These are phyloP conservation scores for Psilocybe sp. DNA, from an alignment of 768 basidiomycete genomes.

Conservation along the genomic window DNA sequence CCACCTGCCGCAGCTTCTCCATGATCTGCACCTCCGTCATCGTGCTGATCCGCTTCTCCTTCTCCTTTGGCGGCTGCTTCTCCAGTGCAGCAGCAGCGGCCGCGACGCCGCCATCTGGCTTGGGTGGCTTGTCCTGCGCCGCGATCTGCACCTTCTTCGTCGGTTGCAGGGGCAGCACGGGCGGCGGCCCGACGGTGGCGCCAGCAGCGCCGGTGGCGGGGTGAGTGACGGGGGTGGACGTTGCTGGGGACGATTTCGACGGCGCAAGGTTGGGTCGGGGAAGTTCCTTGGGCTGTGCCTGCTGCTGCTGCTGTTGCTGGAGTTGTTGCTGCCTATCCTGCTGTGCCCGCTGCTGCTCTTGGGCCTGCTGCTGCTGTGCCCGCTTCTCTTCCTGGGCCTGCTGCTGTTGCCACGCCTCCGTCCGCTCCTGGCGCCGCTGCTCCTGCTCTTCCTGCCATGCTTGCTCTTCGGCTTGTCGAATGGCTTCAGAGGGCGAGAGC, in stretches of 20 bases:
- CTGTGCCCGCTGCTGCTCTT: conserved; percentile 34
- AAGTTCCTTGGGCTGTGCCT: conserved; percentile 21
- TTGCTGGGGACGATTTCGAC: conserved; percentile 46
- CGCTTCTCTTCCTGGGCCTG: conserved; percentile 11
- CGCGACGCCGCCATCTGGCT: conserved; percentile 38
- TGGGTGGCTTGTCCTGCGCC: conserved; percentile 43
- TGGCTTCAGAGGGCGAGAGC: conserved; percentile 13
- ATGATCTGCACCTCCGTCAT: conserved; percentile 98
- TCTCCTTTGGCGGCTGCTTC: conserved; percentile 64
- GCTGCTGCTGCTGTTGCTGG: conserved; percentile 23
- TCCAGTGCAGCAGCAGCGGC: conserved; percentile 75
- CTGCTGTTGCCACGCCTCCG: conserved; percentile 23
- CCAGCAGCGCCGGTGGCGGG: conserved; percentile 47
- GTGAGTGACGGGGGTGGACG: conserved; percentile 38
- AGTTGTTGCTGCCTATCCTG: conserved; percentile 21
- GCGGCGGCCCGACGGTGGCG: conserved; percentile 50
- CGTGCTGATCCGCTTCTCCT: conserved; percentile 90
- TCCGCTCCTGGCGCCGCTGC: conserved; percentile 24
- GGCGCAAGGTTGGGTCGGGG: conserved; percentile 37
- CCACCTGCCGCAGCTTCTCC: conserved; percentile 92
- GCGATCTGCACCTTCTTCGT: conserved; percentile 70
- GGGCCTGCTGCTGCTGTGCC: conserved; percentile 34
- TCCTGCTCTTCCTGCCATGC: conserved; percentile 16
- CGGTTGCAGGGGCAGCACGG: conserved; percentile 75
- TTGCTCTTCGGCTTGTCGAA: conserved; percentile 20